Base-by-base conservation (phyloP, 257 asterid genomes). In the Jacaranda mimosifolia region DNA sequence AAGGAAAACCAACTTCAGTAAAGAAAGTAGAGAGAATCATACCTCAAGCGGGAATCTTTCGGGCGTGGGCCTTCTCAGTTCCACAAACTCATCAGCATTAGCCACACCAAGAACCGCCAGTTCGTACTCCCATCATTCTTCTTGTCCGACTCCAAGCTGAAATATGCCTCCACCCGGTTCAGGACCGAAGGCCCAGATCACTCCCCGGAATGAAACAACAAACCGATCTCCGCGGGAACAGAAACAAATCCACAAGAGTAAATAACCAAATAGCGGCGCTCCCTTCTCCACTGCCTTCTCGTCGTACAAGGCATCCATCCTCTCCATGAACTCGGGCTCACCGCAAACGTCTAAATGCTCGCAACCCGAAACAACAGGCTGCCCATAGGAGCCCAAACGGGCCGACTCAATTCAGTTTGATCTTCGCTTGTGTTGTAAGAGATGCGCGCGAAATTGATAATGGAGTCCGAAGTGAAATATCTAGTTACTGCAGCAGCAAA, bases 321-420 rank as follows among this genome's bases (percentile, higher is more conserved):
- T 86, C 92, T 94, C 99, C 98, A 92, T 92, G 77, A 94, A 92
- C 82, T 92, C 99, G 8, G 97, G 95, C 77, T 94, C 99, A n/a
- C 98, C 99, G 40, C 88, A 84, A 12, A 94, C 91, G 69, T 94
- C 99, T 78, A 94, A 43, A 63, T 92, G 92, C 77, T 92, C 98
- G 72, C 98, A 92, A 40, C 97, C 98, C 68, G 77, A 13, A 0
- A 94, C 98, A 0, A 94, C 97, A 14, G 97, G 92, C 85, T 85
- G 86, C 6, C 99, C 98, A 58, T 90, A n/a, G 87, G 45, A 90
- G 88, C 7, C 94, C 90, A 59, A 92, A 94, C 11, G 98, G 99
- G 19, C 98, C 98, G 40, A 91, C 96, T 83, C 98, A 94, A 60
- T 91, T 80, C 67, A 94, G 86, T 4, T 92, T 13, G 77, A 94